Conservation (phyloP, 1,284 basidiomycete species). For the Fistulina hepatica region DNA sequence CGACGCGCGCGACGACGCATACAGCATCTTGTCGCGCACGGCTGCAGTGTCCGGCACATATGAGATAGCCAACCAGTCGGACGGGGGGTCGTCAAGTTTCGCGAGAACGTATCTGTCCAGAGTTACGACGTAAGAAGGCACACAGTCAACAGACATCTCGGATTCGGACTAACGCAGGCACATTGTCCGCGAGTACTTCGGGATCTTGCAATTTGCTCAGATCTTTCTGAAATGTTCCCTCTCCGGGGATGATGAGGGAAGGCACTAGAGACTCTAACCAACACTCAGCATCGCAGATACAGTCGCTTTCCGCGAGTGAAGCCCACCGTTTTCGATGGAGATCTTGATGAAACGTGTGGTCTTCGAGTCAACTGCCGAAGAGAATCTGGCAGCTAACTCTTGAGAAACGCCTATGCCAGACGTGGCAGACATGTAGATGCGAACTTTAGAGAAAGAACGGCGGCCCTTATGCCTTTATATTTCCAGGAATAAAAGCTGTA, state of each 20-base stretch:
- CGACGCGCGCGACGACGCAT: slow-evolving; percentile 73
- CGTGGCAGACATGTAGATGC: too few species aligned
- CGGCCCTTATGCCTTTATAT: too few species aligned
- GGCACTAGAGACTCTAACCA: slow-evolving; percentile 61
- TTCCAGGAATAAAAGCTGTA: too few species aligned
- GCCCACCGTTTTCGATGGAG: slow-evolving; percentile 58
- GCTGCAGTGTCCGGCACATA: slow-evolving; percentile 70
- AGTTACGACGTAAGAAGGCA: too few species aligned
- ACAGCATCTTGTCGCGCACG: slow-evolving; percentile 84
- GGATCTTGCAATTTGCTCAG: slow-evolving; percentile 40
- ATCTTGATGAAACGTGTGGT: slow-evolving; percentile 62
- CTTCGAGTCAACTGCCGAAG: slow-evolving; percentile 39
- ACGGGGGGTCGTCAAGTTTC: slow-evolving; percentile 44
- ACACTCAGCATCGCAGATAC: slow-evolving; percentile 6
- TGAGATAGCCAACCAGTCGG: slow-evolving; percentile 60
- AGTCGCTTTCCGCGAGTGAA: too few species aligned
- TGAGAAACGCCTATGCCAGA: slow-evolving; percentile 53
- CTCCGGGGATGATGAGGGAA: slow-evolving; percentile 38
- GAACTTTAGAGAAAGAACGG: too few species aligned
- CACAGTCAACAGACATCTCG: slow-evolving; percentile 40
- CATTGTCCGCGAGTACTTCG: slow-evolving; percentile 8
- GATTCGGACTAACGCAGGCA: neutral
- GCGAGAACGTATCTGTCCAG: slow-evolving; percentile 69
- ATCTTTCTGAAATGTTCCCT: slow-evolving; percentile 53
- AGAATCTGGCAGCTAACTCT: slow-evolving; percentile 43